These are phyloP conservation scores for Stentor coeruleus DNA, from an alignment of 73 alveolate species.

Conservation along the genomic window DNA sequence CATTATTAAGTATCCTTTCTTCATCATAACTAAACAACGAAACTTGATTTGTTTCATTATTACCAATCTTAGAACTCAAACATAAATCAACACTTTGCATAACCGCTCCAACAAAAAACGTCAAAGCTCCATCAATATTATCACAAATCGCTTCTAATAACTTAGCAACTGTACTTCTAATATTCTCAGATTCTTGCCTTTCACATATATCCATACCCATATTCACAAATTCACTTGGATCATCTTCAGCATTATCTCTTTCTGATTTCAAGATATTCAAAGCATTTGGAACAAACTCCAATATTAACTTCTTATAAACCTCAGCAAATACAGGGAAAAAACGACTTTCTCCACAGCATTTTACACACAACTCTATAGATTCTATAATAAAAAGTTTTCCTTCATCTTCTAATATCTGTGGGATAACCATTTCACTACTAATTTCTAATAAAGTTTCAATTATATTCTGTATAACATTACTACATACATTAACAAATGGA, in stretches of 20 bases:
- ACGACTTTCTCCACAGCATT: not conserved
- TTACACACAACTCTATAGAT: not conserved
- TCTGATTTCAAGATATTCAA: too few species aligned
- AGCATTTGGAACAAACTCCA: too few species aligned
- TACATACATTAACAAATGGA: conserved; percentile 12
- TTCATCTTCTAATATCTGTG: not conserved
- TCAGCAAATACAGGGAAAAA: not conserved
- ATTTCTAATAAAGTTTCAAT: not conserved
- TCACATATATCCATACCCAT: conserved; percentile 21
- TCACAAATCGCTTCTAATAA: conserved; percentile 24
- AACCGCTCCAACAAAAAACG: not conserved
- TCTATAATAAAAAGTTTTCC: not conserved
- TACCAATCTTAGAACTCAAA: not conserved
- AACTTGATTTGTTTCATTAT: not conserved
- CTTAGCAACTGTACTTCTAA: not conserved
- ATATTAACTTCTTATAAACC: not conserved
- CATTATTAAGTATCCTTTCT: not conserved
- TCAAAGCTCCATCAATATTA: conserved; percentile 15
- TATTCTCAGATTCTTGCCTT: conserved; percentile 31
- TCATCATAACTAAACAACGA: not conserved
- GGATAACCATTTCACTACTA: not conserved
- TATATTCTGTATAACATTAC: not conserved
- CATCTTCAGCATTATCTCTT: too few species aligned
- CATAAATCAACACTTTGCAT: not conserved
- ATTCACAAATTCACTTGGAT: conserved; percentile 17